These are phyloP conservation scores for Calocybe gangraenosa DNA, from an alignment of 768 basidiomycete species.

Conservation along the genomic window DNA sequence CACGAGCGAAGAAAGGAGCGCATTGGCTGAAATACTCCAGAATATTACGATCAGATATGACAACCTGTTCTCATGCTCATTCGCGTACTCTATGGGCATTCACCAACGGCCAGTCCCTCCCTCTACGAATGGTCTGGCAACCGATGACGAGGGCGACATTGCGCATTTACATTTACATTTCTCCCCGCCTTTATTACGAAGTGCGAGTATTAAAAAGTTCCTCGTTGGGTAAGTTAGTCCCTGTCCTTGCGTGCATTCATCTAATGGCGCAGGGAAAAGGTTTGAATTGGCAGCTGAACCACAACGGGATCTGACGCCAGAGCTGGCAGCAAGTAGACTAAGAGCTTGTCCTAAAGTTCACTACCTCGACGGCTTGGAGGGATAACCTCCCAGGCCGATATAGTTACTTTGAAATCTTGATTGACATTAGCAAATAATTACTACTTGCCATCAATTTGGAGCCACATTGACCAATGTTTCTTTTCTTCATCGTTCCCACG, in stretches of 20 bases:
- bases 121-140: conserved; percentile 15
- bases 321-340: conserved; percentile 74
- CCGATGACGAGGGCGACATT: conserved; percentile 44
- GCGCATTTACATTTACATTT: conserved; percentile 89
- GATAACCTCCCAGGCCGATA: no score
- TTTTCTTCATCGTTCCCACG: conserved; percentile 71
- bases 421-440: no score
- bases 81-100: conserved; percentile 93
- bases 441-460: conserved; percentile 73
- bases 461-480: conserved; percentile 78
- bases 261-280: conserved; percentile 33
- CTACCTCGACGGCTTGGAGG: no score
- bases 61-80: conserved; percentile 80
- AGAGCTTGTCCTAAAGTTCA: conserved; percentile 55
- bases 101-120: conserved; percentile 75
- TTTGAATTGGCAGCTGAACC: conserved; percentile 90
- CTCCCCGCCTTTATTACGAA: conserved; percentile 78
- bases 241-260: background rate
- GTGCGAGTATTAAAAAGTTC: conserved; percentile 82
- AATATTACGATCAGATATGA: conserved; percentile 66
- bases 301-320: conserved; percentile 86
- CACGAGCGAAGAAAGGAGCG: conserved; percentile 49
- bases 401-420: no score
- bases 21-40: conserved; percentile 68
- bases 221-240: conserved; percentile 67